Conservation (phyloP, 2,329 filamentous ascomycete species). For the Phaeosphaeriaceae sp. region DNA sequence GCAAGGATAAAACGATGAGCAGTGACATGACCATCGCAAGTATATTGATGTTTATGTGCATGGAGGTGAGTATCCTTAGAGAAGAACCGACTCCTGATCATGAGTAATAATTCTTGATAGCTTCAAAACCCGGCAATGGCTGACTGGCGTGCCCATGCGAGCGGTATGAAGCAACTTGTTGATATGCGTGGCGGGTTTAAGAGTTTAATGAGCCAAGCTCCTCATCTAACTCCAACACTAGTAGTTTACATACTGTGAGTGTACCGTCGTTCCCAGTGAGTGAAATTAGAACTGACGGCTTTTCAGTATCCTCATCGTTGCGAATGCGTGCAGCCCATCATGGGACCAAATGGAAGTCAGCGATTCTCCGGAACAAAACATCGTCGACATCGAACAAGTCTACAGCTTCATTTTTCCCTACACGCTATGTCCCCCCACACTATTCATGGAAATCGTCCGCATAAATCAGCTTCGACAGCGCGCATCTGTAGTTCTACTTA, state of each 20-base stretch:
- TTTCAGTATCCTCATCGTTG: conserved; percentile 28
- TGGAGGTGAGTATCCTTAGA: conserved; percentile 28
- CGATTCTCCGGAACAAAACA: conserved; percentile 13
- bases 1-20: conserved; percentile 29
- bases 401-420: conserved; percentile 39
- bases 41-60: conserved; percentile 37
- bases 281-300: background rate
- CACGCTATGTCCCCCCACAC: conserved; percentile 29
- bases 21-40: conserved; percentile 35
- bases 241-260: conserved; percentile 37
- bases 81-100: background rate
- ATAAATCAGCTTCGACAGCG: conserved; percentile 31
- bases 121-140: conserved; percentile 30
- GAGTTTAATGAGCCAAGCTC: conserved; percentile 17
- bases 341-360: conserved; percentile 32
- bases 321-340: conserved; percentile 36
- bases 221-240: conserved; percentile 27
- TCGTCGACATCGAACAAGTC: conserved; percentile 21
- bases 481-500: conserved; percentile 9
- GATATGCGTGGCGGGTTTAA: conserved; percentile 37
- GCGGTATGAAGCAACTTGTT: conserved; percentile 33
- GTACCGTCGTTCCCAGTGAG: background rate
- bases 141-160: conserved; percentile 37
- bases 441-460: conserved; percentile 33
- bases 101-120: conserved; percentile 14